Conservation (phyloP, 2,329 filamentous ascomycete species). For the Paecilomyces fulvus region DNA sequence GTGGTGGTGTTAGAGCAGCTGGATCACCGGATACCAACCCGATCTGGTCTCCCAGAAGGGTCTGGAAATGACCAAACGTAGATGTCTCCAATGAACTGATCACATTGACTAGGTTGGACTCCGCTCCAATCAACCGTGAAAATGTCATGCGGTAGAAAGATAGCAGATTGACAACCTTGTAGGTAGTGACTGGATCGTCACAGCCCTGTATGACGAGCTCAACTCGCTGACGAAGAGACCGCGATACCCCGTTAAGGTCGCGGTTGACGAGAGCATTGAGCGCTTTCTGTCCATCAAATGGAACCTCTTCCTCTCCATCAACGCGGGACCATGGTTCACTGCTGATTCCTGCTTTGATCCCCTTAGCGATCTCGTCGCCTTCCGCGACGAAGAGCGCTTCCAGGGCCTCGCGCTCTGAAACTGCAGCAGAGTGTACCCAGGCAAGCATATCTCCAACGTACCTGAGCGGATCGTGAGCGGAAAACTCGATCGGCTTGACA, state of each 20-base stretch:
- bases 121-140: constrained; percentile 61
- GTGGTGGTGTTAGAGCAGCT: constrained; percentile 60
- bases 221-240: constrained; percentile 78
- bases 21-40: constrained; percentile 61
- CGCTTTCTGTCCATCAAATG: constrained; percentile 73
- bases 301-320: constrained; percentile 48
- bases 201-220: constrained; percentile 90
- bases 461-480: constrained; percentile 80
- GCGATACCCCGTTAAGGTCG: constrained; percentile 70
- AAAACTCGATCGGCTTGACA: constrained; percentile 86
- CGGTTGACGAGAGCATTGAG: constrained; percentile 80
- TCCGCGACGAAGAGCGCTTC: constrained; percentile 88
- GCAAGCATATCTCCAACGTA: constrained; percentile 97
- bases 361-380: constrained; percentile 76
- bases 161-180: constrained; percentile 82
- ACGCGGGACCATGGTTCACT: constrained; percentile 73
- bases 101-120: constrained; percentile 61
- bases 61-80: constrained; percentile 73
- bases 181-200: constrained; percentile 79
- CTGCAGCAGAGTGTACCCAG: constrained; percentile 89
- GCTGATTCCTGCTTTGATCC: constrained; percentile 68
- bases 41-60: constrained; percentile 65
- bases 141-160: constrained; percentile 87
- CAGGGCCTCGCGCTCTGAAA: constrained; percentile 86
- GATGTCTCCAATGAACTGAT: constrained; percentile 63